Percentiles rank a stretch among this genome's conserved stretches.
Conservation (phyloP, 2,329 filamentous ascomycete species). For the Westerdykella ornata region DNA sequence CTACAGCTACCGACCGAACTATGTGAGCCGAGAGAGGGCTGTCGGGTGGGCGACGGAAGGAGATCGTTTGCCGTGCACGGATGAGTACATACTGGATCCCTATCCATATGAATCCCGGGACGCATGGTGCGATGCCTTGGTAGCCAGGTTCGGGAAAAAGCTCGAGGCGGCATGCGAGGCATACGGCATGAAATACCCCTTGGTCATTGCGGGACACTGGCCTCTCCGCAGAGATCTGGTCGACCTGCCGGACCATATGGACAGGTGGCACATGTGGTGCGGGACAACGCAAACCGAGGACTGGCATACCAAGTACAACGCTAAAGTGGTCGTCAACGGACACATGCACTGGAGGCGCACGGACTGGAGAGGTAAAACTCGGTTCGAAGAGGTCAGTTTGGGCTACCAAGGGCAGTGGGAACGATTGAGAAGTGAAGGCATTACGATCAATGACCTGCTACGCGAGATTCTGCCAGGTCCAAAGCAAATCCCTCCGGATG, state of each 20-base stretch:
- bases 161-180: slow-evolving; percentile 20
- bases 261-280: slow-evolving; percentile 44
- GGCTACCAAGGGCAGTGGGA: slow-evolving; percentile 47
- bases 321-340: slow-evolving; percentile 43
- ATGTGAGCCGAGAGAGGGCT: slow-evolving; percentile 45
- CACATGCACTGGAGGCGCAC: slow-evolving; percentile 44
- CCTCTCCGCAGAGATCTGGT: slow-evolving; percentile 42
- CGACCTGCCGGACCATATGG: slow-evolving; percentile 32
- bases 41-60: slow-evolving; percentile 42
- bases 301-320: slow-evolving; percentile 43
- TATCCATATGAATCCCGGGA: slow-evolving; percentile 42
- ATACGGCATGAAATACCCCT: slow-evolving; percentile 23
- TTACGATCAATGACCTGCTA: slow-evolving; percentile 43
- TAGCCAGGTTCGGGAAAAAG: slow-evolving; percentile 38
- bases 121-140: slow-evolving; percentile 41
- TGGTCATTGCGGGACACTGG: slow-evolving; percentile 45
- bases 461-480: slow-evolving; percentile 43
- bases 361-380: slow-evolving; percentile 42
- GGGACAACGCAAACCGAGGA: slow-evolving; percentile 44
- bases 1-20: slow-evolving; percentile 50
- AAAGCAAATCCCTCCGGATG: slow-evolving; percentile 18
- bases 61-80: slow-evolving; percentile 42
- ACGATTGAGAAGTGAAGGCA: slow-evolving; percentile 37
- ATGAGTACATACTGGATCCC: slow-evolving; percentile 42
- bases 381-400: slow-evolving; percentile 44